Base-by-base conservation (phyloP, 176 grass and related monocot genomes). In the Hsuehochloa calcarea region DNA sequence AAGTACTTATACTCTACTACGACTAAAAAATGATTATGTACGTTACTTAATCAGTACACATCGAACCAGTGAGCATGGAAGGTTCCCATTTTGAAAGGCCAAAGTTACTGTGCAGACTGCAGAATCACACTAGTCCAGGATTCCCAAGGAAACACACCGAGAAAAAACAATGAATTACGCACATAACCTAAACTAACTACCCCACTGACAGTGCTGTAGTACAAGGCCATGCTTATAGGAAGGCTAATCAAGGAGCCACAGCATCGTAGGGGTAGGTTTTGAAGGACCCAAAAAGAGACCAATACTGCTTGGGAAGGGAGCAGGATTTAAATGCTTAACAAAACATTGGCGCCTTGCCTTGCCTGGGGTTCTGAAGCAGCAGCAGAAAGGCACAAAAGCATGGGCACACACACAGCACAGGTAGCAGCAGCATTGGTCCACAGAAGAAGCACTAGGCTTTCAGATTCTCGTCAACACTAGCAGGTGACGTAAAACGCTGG, bases 201-300 rank as follows among this genome's bases (percentile, higher is more conserved):
- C 25, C 11, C 10, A 10, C 45, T 27, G 62, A n/a, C 25, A 81
- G 11, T 77, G 41, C 3, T 45, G 39, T 34, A 34, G 31, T 38
- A 38, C 47, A 68, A 68, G 62, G 72, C 44, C 50, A 69, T 61
- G 52, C 74, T 60, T 47, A 17, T 7, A 5, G 56, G 17, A 3
- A n/a, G 38, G 10, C n/a, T 49, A 66, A n/a, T n/a, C 47, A 68
- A 77, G 54, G 29, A 69, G 76, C 75, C 3, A 34, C 3, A 15
- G 61, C 61, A 62, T 75, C 68, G 71, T 63, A 81, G 51, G 41
- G 47, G 40, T 67, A 69, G n/a, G 51, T 72, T 77, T 82, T 78
- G 72, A 66, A 86, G 79, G 84, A 86, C 88, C 84, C 88, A 71
- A 90, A 35, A 55, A 78, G 72, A 65, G 79, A 90, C 88, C 84